Evolutionary conservation across 495 filamentous ascomycete species (phyloP).

Genomic region (Polyplosphaeria fusca): DNA sequence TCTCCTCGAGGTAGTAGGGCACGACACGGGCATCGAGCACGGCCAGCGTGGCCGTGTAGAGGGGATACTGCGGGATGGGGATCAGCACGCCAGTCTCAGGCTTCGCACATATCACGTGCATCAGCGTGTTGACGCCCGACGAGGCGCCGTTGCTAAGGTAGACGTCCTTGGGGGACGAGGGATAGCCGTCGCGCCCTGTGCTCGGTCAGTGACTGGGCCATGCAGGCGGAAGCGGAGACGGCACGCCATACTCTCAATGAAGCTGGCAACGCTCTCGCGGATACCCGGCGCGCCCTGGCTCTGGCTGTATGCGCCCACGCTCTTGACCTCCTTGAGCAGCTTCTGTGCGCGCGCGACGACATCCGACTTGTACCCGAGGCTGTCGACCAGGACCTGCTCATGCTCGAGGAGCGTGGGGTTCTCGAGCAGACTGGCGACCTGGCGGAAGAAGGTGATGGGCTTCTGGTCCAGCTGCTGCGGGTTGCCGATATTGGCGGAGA

Average conservation of each 20-base stretch:
- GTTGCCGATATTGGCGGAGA: slow-evolving; percentile 98
- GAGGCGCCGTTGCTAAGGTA: slow-evolving; percentile 90
- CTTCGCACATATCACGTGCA: slow-evolving; percentile 80
- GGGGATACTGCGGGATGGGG: slow-evolving; percentile 95
- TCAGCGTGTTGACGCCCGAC: slow-evolving; percentile 86
- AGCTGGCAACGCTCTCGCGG: slow-evolving; percentile 82
- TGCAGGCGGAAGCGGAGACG: not conserved
- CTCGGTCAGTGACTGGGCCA: slow-evolving; percentile 3
- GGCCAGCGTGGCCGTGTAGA: slow-evolving; percentile 91
- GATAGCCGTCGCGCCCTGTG: slow-evolving; percentile 76
- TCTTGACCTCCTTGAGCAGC: slow-evolving; percentile 77
- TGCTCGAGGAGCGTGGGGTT: slow-evolving; percentile 80
- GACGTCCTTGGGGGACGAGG: slow-evolving; percentile 71
- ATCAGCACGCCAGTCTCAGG: slow-evolving; percentile 83
- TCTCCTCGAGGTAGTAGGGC: slow-evolving; percentile 88
- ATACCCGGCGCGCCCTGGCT: slow-evolving; percentile 84
- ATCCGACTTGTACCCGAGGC: slow-evolving; percentile 79
- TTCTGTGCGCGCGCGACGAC: slow-evolving; percentile 78
- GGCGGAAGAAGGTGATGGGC: slow-evolving; percentile 97
- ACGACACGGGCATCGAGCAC: slow-evolving; percentile 83
- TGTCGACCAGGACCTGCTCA: slow-evolving; percentile 61
- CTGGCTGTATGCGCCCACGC: slow-evolving; percentile 93
- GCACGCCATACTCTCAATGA: slow-evolving; percentile 68
- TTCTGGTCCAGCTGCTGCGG: slow-evolving; percentile 98
- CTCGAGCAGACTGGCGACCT: slow-evolving; percentile 91